phyloP scores from a whole-genome alignment of 805 yeast genomes.

The Limtongia smithiae region DNA sequence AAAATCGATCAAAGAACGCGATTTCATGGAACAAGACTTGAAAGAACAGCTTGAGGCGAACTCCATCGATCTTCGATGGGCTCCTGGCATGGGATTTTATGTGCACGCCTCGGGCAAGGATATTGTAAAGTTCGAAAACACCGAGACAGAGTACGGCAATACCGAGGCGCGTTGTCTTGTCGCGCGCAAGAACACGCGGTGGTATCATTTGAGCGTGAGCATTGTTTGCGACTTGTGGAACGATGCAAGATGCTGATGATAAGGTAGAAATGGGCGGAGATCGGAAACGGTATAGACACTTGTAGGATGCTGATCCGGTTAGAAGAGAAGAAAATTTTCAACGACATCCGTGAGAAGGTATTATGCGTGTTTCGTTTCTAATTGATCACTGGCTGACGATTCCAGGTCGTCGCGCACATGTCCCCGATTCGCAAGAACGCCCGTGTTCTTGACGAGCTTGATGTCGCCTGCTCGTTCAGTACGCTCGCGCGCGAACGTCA shows the following conservation, averaged over 20 bases:
- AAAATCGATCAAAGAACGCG: slow-evolving; percentile 34
- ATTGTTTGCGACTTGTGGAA: background rate
- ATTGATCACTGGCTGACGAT: background rate
- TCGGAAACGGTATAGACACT: slow-evolving; percentile 50
- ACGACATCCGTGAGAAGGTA: slow-evolving; percentile 15
- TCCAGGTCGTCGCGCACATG: slow-evolving; percentile 9
- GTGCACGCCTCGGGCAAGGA: slow-evolving; percentile 42
- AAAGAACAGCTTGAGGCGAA: slow-evolving; percentile 29
- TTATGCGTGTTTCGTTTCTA: background rate
- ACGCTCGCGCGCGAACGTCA: slow-evolving; percentile 62
- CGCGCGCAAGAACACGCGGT: slow-evolving; percentile 14
- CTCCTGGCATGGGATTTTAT: slow-evolving; percentile 47
- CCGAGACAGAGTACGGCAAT: slow-evolving; percentile 12
- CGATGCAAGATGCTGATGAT: background rate
- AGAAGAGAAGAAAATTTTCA: slow-evolving; percentile 37
- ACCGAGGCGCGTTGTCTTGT: slow-evolving; percentile 13
- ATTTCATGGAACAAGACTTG: slow-evolving; percentile 22
- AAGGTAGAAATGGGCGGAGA: slow-evolving; percentile 44
- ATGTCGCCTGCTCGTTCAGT: slow-evolving; percentile 71
- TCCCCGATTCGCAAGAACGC: slow-evolving; percentile 47
- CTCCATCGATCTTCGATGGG: slow-evolving; percentile 40
- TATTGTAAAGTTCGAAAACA: slow-evolving; percentile 11
- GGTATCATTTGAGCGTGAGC: slow-evolving; percentile 19
- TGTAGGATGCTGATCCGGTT: slow-evolving; percentile 47
- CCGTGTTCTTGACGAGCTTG: slow-evolving; percentile 59